These are phyloP conservation scores for Fusarium sp. DNA, from an alignment of 2,329 filamentous ascomycete genomes.

Conservation along the genomic window DNA sequence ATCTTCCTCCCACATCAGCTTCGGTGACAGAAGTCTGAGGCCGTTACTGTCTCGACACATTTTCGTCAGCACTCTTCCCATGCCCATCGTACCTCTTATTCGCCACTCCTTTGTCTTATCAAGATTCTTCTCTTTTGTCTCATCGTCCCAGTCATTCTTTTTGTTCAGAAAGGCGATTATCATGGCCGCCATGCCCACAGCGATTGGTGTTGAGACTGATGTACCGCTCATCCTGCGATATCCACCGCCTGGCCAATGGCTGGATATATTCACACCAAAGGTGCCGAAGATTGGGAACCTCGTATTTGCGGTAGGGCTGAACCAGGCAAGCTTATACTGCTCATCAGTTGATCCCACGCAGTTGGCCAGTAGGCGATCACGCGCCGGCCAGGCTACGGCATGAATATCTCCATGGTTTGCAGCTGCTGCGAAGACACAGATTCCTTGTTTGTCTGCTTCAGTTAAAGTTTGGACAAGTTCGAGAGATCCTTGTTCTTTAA, in stretches of 20 bases:
- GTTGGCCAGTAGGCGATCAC: constrained; percentile 18
- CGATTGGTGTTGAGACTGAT: constrained; percentile 26
- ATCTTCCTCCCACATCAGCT: constrained; percentile 24
- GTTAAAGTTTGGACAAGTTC: constrained; percentile 16
- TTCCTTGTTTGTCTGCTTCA: constrained; percentile 6
- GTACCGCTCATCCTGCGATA: constrained; percentile 28
- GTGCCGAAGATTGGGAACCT: constrained; percentile 20
- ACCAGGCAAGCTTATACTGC: constrained; percentile 3
- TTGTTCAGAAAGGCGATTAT: constrained; percentile 31
- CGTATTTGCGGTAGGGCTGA: constrained; percentile 12
- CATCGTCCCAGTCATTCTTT: constrained; percentile 9
- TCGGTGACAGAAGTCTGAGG: constrained; percentile 20
- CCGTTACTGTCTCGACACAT: constrained; percentile 29
- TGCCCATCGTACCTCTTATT: constrained; percentile 20
- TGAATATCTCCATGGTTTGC: constrained; percentile 28
- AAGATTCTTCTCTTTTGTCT: background rate
- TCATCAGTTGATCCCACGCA: constrained; percentile 29
- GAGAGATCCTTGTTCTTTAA: constrained; percentile 18
- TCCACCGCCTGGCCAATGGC: constrained; percentile 25
- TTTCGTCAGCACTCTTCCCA: constrained; percentile 23
- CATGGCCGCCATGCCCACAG: constrained; percentile 29
- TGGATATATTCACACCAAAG: constrained; percentile 18
- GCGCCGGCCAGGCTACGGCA: constrained; percentile 27
- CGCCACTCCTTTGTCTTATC: constrained; percentile 17
- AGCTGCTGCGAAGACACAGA: constrained; percentile 29